Evolutionary conservation across 2,329 filamentous ascomycete species (phyloP).

Genomic region (Capronia americana): DNA sequence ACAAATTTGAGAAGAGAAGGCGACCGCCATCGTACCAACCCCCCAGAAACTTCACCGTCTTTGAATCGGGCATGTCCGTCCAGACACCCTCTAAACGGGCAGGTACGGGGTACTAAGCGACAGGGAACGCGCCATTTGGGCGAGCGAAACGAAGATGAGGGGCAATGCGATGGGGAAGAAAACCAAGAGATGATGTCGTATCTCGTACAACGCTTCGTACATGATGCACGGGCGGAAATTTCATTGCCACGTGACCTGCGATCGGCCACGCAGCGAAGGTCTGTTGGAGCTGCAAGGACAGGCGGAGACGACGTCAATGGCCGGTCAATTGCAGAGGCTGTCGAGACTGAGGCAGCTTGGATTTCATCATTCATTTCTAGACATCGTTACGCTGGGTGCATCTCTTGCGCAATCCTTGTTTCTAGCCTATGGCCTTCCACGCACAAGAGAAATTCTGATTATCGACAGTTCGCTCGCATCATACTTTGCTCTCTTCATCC

Average conservation of each 20-base stretch:
- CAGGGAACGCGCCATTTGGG: background rate
- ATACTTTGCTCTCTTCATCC: background rate
- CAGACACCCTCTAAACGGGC: background rate
- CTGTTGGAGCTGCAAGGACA: too few relatives aligned
- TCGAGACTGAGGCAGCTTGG: background rate
- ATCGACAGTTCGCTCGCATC: background rate
- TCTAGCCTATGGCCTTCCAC: background rate
- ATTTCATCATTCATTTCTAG: conserved; percentile 9
- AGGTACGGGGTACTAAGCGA: conserved; percentile 2
- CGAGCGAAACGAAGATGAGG: background rate
- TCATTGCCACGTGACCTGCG: background rate
- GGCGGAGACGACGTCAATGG: too few relatives aligned
- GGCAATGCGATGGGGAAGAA: too few relatives aligned
- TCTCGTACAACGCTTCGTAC: conserved; percentile 9
- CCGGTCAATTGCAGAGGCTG: too few relatives aligned
- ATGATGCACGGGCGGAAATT: background rate
- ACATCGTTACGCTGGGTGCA: conserved; percentile 4
- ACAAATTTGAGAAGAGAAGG: conserved; percentile 6
- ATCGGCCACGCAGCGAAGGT: too few relatives aligned
- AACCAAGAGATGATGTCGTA: background rate
- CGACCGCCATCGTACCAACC: conserved; percentile 10
- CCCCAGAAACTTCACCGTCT: background rate
- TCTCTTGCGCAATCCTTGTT: background rate
- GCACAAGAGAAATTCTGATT: background rate
- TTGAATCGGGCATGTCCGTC: conserved; percentile 3